These are phyloP conservation scores for Magnolia changhungtana DNA, from an alignment of 164 flowering plant genomes.

Conservation along the genomic window DNA sequence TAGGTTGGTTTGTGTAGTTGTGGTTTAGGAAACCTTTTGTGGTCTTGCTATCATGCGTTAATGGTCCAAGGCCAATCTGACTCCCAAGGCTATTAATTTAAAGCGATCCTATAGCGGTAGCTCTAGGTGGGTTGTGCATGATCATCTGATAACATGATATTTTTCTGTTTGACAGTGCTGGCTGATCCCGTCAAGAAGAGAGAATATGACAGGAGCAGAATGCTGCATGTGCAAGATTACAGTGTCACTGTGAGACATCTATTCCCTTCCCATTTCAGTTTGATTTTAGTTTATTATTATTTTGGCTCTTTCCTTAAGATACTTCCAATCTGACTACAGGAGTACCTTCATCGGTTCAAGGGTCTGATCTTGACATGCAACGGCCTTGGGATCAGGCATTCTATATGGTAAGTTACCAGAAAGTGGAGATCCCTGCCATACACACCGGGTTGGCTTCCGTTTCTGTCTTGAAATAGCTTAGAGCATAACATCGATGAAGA, in stretches of 20 bases:
- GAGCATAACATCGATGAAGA: background rate
- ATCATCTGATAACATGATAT: background rate
- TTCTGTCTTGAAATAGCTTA: background rate
- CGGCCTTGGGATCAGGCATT: slow-evolving; percentile 78
- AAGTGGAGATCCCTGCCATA: background rate
- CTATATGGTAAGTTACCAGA: slow-evolving; percentile 44
- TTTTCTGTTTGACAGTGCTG: slow-evolving; percentile 50
- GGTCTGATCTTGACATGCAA: slow-evolving; percentile 92
- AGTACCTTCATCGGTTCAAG: slow-evolving; percentile 72
- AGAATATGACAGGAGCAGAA: slow-evolving; percentile 71
- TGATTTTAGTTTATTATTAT: background rate
- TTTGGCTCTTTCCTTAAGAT: background rate
- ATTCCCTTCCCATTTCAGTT: background rate
- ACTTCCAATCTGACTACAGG: slow-evolving; percentile 40
- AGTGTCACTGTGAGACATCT: slow-evolving; percentile 47
- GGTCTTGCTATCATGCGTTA: no score
- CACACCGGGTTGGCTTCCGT: background rate
- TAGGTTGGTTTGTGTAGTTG: no score
- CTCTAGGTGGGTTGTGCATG: background rate
- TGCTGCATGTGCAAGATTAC: slow-evolving; percentile 48
- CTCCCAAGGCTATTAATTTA: no score
- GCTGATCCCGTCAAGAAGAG: slow-evolving; percentile 72
- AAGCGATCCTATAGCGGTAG: no score
- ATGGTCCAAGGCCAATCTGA: no score
- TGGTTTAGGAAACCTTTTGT: no score